phyloP scores from a whole-genome alignment of 495 filamentous ascomycete species.

The Talaromyces ruber region DNA sequence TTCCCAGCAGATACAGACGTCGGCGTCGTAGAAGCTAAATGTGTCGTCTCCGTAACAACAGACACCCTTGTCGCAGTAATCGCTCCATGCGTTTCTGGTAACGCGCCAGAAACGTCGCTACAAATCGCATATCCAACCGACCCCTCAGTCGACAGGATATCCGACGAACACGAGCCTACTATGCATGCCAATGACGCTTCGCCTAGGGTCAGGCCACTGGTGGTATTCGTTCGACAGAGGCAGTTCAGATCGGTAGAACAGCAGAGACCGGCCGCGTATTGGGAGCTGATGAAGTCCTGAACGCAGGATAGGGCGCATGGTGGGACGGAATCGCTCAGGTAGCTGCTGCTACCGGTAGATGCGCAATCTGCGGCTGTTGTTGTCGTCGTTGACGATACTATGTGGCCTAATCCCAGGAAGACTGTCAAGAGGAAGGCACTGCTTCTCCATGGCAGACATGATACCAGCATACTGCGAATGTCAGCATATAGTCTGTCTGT shows the following conservation, averaged over 20 bases:
- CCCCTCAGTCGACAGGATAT: constrained; percentile 9
- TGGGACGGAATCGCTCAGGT: constrained; percentile 41
- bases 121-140: constrained; percentile 51
- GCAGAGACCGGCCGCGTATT: constrained; percentile 45
- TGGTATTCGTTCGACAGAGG: constrained; percentile 51
- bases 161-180: constrained; percentile 30
- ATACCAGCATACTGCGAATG: constrained; percentile 26
- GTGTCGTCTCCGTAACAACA: constrained; percentile 16
- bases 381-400: neutral
- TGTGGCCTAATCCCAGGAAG: constrained; percentile 1
- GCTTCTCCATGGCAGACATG: constrained; percentile 16
- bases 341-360: constrained; percentile 4
- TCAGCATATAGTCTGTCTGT: constrained; percentile 17
- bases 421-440: neutral
- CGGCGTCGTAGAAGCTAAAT: neutral
- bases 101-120: constrained; percentile 37
- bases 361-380: neutral
- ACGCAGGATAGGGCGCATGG: constrained; percentile 56
- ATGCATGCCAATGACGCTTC: constrained; percentile 61
- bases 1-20: constrained; percentile 1
- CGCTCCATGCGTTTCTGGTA: constrained; percentile 49
- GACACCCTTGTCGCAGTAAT: constrained; percentile 50
- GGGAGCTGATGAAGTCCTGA: constrained; percentile 47
- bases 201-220: constrained; percentile 57
- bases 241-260: constrained; percentile 46